These are phyloP conservation scores for Cladosporium austrohemisphaericum DNA, from an alignment of 2,329 filamentous ascomycete genomes.

Conservation along the genomic window DNA sequence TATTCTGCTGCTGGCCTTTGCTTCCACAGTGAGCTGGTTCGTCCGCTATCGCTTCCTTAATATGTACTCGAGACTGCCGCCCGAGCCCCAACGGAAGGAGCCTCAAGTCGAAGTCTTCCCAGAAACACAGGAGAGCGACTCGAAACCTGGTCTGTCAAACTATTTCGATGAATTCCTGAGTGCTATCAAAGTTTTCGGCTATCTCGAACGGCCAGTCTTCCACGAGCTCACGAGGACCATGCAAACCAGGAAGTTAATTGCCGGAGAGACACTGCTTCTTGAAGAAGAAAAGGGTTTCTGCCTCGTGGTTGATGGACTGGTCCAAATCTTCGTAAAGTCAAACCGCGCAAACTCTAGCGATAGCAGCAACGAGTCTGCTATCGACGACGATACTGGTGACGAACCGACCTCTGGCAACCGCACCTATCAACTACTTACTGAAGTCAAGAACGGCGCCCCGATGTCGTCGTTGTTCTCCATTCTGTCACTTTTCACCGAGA, in stretches of 20 bases:
- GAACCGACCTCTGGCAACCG: conserved; percentile 67
- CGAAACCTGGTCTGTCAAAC: conserved; percentile 87
- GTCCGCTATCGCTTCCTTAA: conserved; percentile 94
- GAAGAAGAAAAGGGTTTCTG: conserved; percentile 99
- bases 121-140: conserved; percentile 82
- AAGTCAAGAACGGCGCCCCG: conserved; percentile 94
- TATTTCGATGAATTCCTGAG: conserved; percentile 97
- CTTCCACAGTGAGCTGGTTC: conserved; percentile 88
- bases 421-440: conserved; percentile 89
- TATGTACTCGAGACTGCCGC: conserved; percentile 91
- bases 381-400: conserved; percentile 53
- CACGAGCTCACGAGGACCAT: conserved; percentile 96
- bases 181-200: conserved; percentile 98
- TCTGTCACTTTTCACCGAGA: conserved; percentile 92
- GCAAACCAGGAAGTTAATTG: conserved; percentile 95
- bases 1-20: conserved; percentile 70
- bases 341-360: conserved; percentile 50
- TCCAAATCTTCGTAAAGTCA: conserved; percentile 98
- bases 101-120: conserved; percentile 93
- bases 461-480: conserved; percentile 99
- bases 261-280: conserved; percentile 88
- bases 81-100: conserved; percentile 92
- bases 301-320: conserved; percentile 89
- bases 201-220: conserved; percentile 92
- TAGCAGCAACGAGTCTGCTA: conserved; percentile 39